A percentile compares a stretch with the other conserved stretches of the same genome.
phyloP scores from a whole-genome alignment of 495 filamentous ascomycete genomes.

The Lasiosphaeria miniovina region DNA sequence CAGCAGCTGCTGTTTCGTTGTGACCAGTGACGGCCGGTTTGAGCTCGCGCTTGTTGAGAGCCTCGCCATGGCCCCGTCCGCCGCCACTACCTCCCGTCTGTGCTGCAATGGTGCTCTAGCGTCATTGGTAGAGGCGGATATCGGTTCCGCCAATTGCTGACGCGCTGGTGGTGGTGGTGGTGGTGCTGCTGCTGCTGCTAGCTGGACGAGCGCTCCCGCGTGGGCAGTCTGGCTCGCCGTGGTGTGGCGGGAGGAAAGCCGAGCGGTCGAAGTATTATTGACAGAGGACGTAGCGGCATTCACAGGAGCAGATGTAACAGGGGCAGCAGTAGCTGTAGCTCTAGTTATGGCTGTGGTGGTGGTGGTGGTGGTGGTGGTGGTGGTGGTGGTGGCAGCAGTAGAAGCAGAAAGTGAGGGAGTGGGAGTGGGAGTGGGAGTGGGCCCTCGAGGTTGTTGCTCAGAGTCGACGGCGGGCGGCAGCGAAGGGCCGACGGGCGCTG shows the following conservation, averaged over 20 bases:
- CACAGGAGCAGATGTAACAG: no score
- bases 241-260: neutral
- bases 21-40: slow-evolving; percentile 13
- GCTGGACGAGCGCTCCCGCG: neutral
- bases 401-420: no score
- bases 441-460: neutral
- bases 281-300: no score
- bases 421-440: neutral
- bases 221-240: neutral
- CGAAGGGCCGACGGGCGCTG: slow-evolving; percentile 2
- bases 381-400: neutral
- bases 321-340: no score
- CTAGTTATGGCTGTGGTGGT: neutral
- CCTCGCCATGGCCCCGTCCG: slow-evolving; percentile 4
- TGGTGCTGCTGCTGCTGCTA: neutral
- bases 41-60: slow-evolving; percentile 20
- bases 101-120: slow-evolving; percentile 1
- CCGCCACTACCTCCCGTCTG: slow-evolving; percentile 9
- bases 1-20: slow-evolving; percentile 30
- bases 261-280: neutral
- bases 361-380: neutral
- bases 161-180: neutral
- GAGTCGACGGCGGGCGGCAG: slow-evolving; percentile 4
- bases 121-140: slow-evolving; percentile 2
- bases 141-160: neutral